These are phyloP conservation scores for Clarireedia hainanense DNA, from an alignment of 2,329 filamentous ascomycete genomes.

Conservation along the genomic window DNA sequence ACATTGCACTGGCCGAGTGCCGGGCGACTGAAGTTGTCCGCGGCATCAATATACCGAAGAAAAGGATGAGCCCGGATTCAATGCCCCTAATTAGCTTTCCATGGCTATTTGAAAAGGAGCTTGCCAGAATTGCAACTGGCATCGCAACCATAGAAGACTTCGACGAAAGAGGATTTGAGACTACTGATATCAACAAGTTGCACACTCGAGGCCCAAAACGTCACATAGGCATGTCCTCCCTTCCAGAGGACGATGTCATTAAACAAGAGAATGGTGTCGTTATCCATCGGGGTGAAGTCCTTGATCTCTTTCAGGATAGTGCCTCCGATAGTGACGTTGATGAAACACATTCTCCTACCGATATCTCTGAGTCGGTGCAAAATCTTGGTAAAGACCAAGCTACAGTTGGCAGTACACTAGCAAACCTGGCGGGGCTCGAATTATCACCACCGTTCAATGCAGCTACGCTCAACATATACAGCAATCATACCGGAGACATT, in stretches of 20 bases:
- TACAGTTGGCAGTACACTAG: too few relatives aligned
- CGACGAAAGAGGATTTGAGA: constrained; percentile 17
- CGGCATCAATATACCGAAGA: constrained; percentile 31
- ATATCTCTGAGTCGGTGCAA: neutral
- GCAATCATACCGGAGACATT: too few relatives aligned
- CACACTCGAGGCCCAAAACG: constrained; percentile 4
- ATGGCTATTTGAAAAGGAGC: constrained; percentile 73
- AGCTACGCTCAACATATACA: too few relatives aligned
- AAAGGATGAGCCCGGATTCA: constrained; percentile 35
- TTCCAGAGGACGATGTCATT: constrained; percentile 22
- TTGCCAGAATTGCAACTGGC: constrained; percentile 59
- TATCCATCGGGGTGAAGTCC: constrained; percentile 28
- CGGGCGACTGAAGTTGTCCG: constrained; percentile 32
- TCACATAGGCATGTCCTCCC: neutral
- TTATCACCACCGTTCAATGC: too few relatives aligned
- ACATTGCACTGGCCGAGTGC: constrained; percentile 47
- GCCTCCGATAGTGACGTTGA: neutral
- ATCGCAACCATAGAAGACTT: constrained; percentile 18
- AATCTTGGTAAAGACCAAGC: too few relatives aligned
- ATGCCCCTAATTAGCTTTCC: constrained; percentile 90
- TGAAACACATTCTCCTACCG: neutral
- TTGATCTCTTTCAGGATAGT: constrained; percentile 26
- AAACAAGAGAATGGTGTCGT: constrained; percentile 23
- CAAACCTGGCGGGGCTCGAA: too few relatives aligned
- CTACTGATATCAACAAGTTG: constrained; percentile 11